Base-by-base conservation (phyloP, 169 alveolate species). In the Cryptosporidium ryanae region DNA sequence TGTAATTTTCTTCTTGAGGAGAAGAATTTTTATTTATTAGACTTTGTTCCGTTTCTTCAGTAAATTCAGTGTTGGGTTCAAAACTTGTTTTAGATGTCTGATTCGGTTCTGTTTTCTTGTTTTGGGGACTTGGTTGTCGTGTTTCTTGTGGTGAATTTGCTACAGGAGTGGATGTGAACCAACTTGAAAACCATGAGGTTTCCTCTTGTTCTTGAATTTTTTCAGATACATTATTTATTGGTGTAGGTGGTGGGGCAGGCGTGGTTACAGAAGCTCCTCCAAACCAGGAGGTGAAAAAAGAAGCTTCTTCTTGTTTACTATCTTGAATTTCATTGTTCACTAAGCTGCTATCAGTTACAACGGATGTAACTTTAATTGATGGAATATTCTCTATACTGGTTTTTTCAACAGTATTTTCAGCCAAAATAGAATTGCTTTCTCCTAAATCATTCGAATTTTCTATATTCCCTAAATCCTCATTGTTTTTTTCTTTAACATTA, bases 141-240 rank as follows among this genome's bases (percentile, higher is more conserved):
- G 64, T 54, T 54, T 2, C 29, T 21, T 54, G 64, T 54, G 64
- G 21, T 7, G 64, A 54, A 21, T n/a, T 66, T 65, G 8, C 50
- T 2, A 55, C 32, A 10, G 84, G 84, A 31, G 87, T 61, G 55
- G 54, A 27, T 12, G 66, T 70, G 59, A 76, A 76, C 87, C 87
- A 76, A 23, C 71, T 70, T 46, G 76, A 34, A 48, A 76, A 76
- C 87, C 87, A 76, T 1, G 87, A 76, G 38, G 76, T 21, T 10
- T 25, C 83, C 46, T 38, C n/a, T 15, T 25, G 27, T 43, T 18
- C 55, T 21, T 66, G 61, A 38, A 12, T 21, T 66, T 66, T n/a
- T 29, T 68, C 83, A 17, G 65, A n/a, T 29, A 27, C 31, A 1
- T 76, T 76, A 54, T 6, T 46, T 29, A 25, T 12, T 38, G 76